Conservation (phyloP, 768 basidiomycete genomes). For the Crassisporium funariophilum region DNA sequence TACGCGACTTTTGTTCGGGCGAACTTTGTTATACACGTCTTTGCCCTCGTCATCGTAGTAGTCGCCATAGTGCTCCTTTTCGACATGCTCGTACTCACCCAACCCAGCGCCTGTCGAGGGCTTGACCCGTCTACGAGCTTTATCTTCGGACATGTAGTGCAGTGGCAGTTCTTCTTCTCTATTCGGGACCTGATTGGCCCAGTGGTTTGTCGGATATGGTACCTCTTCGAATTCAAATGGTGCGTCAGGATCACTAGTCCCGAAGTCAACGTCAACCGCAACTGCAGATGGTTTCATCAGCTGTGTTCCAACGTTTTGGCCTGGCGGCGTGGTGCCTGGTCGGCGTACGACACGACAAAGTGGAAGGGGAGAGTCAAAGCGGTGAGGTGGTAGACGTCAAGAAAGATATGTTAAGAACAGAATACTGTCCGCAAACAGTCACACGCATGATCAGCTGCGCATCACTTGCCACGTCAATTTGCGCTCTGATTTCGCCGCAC, state of each 20-base stretch:
- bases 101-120: constrained; percentile 11
- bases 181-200: constrained; percentile 23
- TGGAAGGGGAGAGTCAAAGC: constrained; percentile 1
- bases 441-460: constrained; percentile 31
- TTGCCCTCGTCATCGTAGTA: constrained; percentile 52
- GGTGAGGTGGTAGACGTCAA: constrained; percentile 5
- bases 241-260: constrained; percentile 53
- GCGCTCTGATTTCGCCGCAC: constrained; percentile 13
- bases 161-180: constrained; percentile 49
- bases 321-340: constrained; percentile 12
- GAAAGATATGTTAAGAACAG: constrained; percentile 2
- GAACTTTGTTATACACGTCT: constrained; percentile 53
- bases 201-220: constrained; percentile 53
- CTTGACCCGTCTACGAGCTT: constrained; percentile 56
- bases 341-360: constrained; percentile 14
- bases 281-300: constrained; percentile 66
- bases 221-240: constrained; percentile 72
- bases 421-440: constrained; percentile 10
- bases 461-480: constrained; percentile 40
- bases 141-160: constrained; percentile 64
- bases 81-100: constrained; percentile 19
- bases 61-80: constrained; percentile 30
- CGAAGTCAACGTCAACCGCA: constrained; percentile 66
- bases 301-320: constrained; percentile 3
- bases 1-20: constrained; percentile 39